Base-by-base conservation (phyloP, 1,284 basidiomycete species). In the Ceratobasidium sp. region DNA sequence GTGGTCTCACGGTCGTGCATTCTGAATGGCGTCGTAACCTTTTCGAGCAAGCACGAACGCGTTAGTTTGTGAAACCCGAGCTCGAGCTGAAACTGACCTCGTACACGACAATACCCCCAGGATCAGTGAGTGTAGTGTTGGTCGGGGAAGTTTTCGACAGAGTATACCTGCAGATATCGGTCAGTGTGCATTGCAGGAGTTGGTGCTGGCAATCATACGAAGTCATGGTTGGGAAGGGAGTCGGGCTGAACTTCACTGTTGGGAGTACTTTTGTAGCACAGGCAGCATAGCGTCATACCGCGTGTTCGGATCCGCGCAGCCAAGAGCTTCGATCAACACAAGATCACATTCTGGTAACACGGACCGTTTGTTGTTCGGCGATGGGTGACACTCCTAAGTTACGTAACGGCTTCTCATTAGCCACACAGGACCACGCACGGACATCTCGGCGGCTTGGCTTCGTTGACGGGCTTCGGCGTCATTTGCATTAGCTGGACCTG, bases 21-120 rank as follows among this genome's bases (percentile, higher is more conserved):
- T 43, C 43, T 56, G 51, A 68, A 68, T 7, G 65, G 65, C 11
- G 65, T 68, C 24, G 48, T 54, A 14, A 68, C 39, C 65, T 68
- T 56, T 51, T 22, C 19, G 37, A n/a, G 31, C 9, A 34, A 34
- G 31, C 6, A 34, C 6, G 6, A 34, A 34, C 31, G 3, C 31
- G 6, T 51, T 16, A 3, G 16, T 51, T 24, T 51, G 49, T 9
- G 49, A 22, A 51, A n/a, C 5, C 22, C 16, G 19, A 4, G 9
- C 49, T 34, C n/a, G 34, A 59, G n/a, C 31, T 41, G 19, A 59
- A 16, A 29, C 54, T 56, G 24, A 68, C 65, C 34, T 68, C 51
- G 34, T 68, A 68, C 16, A 56, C 34, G 16, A n/a, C 22, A 9
- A 14, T 68, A 2, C 68, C 68, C 8, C 48, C 56, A 1, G 54